Conservation (phyloP, 2,329 filamentous ascomycete genomes). For the Penicillium brasilianum region DNA sequence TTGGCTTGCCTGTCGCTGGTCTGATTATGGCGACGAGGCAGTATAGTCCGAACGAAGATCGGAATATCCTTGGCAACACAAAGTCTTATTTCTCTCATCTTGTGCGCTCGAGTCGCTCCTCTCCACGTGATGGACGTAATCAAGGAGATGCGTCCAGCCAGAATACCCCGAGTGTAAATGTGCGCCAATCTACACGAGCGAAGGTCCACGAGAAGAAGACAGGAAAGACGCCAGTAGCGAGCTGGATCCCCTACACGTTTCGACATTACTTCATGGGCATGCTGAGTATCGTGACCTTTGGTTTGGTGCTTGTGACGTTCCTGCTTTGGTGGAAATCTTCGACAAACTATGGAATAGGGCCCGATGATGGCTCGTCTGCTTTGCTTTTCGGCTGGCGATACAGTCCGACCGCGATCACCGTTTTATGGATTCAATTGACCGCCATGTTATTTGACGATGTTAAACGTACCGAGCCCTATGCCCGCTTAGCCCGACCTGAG, state of each 20-base stretch:
- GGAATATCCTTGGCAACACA: constrained; percentile 10
- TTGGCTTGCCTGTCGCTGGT: neutral
- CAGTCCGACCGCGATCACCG: constrained; percentile 33
- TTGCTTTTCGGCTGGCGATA: constrained; percentile 35
- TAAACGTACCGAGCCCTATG: constrained; percentile 35
- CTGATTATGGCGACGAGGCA: constrained; percentile 12
- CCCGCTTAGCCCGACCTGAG: constrained; percentile 23
- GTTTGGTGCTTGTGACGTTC: constrained; percentile 15
- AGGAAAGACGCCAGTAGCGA: neutral
- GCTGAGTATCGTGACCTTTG: constrained; percentile 1
- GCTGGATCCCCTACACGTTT: constrained; percentile 23
- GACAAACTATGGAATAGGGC: constrained; percentile 29
- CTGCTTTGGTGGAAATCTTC: constrained; percentile 28
- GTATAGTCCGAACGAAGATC: constrained; percentile 15
- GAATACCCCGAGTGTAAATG: neutral
- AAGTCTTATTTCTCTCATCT: constrained; percentile 14
- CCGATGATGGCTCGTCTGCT: constrained; percentile 31
- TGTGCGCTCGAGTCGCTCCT: constrained; percentile 20
- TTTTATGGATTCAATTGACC: constrained; percentile 32
- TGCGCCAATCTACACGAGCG: neutral
- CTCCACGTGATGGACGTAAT: neutral
- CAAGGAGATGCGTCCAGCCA: neutral
- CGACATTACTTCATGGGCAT: constrained; percentile 4
- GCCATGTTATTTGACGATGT: constrained; percentile 32
- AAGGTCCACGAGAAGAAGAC: neutral